Conservation (phyloP, 2,329 filamentous ascomycete species). For the Ophiocordyceps camponoti-leonardi region DNA sequence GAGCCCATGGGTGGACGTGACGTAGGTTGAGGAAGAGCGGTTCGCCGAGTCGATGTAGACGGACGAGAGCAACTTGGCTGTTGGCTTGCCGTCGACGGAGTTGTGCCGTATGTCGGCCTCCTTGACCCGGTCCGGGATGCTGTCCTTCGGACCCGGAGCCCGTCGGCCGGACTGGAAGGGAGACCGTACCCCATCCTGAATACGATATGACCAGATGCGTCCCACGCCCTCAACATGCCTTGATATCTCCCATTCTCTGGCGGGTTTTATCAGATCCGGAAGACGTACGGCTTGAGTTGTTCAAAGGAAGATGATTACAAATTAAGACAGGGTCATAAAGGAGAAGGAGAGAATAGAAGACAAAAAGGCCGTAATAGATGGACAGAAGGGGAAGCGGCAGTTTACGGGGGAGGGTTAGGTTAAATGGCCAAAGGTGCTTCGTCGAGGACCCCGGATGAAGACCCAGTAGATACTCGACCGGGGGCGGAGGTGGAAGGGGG, state of each 20-base stretch:
- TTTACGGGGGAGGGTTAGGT: not conserved
- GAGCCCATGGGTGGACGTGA: constrained; percentile 4
- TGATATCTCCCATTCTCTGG: not conserved
- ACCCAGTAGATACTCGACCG: not conserved
- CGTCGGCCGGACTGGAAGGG: constrained; percentile 21
- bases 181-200: constrained; percentile 21
- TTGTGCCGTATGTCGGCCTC: not conserved
- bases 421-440: not conserved
- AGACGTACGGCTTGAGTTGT: not conserved
- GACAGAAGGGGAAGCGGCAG: not conserved
- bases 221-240: constrained; percentile 1
- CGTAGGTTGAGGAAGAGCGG: constrained; percentile 9
- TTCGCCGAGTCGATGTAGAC: constrained; percentile 6
- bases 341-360: not conserved
- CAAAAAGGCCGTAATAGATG: not conserved
- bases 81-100: constrained; percentile 8
- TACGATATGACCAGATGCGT: constrained; percentile 6
- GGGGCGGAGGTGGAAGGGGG: too few species aligned
- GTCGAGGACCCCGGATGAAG: not conserved
- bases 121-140: constrained; percentile 8
- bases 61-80: constrained; percentile 9
- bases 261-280: not conserved
- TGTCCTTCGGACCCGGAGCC: constrained; percentile 12
- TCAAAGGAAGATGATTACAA: not conserved
- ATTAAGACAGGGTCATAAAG: not conserved